These are phyloP conservation scores for Wallacemonas sp. DNA, from an alignment of 208 protist genomes.

Conservation along the genomic window DNA sequence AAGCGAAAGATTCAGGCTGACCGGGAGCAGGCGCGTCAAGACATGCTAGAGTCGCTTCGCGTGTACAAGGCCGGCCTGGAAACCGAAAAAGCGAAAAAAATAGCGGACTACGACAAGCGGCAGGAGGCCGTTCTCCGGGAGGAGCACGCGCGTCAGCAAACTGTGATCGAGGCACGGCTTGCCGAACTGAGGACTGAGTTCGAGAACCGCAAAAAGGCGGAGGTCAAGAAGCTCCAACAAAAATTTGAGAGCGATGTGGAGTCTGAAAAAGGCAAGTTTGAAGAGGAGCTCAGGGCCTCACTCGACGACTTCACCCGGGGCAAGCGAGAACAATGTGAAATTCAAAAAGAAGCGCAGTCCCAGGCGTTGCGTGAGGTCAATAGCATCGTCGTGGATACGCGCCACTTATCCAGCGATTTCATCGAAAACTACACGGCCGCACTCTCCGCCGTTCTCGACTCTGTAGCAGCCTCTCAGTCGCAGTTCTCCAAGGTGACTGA, in stretches of 20 bases:
- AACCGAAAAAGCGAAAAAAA: conserved; percentile 18
- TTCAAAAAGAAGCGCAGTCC: conserved; percentile 33
- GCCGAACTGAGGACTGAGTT: conserved; percentile 24
- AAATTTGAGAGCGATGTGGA: conserved; percentile 34
- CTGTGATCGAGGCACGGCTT: not conserved
- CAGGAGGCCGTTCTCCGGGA: conserved; percentile 9
- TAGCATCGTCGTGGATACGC: not conserved
- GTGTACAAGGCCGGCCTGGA: conserved; percentile 29
- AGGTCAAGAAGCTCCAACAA: conserved; percentile 27
- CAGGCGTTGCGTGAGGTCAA: conserved; percentile 32
- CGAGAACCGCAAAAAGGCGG: conserved; percentile 19
- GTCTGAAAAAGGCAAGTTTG: conserved; percentile 40
- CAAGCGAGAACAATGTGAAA: conserved; percentile 36
- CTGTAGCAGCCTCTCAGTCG: conserved; percentile 27
- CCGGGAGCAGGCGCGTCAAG: conserved; percentile 23
- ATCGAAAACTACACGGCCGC: conserved; percentile 12
- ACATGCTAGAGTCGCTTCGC: conserved; percentile 24
- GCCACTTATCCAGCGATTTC: conserved; percentile 6
- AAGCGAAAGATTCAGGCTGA: conserved; percentile 4
- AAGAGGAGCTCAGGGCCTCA: conserved; percentile 33
- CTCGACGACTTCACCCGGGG: conserved; percentile 42
- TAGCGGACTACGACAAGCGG: conserved; percentile 8
- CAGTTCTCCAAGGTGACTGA: conserved; percentile 25
- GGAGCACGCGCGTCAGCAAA: conserved; percentile 16
- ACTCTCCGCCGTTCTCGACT: conserved; percentile 23